Conservation (phyloP, 2,329 filamentous ascomycete genomes). For the Penicillium sp. region DNA sequence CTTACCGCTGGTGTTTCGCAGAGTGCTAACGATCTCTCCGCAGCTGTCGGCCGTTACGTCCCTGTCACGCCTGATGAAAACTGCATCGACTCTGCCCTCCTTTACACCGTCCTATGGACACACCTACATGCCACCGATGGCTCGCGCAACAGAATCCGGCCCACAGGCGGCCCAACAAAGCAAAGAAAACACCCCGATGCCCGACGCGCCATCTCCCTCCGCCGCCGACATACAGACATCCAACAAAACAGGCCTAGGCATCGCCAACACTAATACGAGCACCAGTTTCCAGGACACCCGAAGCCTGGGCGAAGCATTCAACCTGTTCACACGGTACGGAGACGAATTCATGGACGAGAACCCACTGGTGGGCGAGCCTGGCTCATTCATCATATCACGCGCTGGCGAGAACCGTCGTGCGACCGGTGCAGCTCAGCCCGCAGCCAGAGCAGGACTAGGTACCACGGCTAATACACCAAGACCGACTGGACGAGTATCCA, state of each 20-base stretch:
- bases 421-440: conserved; percentile 17
- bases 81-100: conserved; percentile 50
- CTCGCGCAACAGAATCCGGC: conserved; percentile 36
- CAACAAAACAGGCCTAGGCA: conserved; percentile 25
- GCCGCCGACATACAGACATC: conserved; percentile 22
- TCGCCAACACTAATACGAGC: conserved; percentile 20
- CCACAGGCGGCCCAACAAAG: conserved; percentile 41
- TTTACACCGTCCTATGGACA: conserved; percentile 58
- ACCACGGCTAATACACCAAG: conserved; percentile 9
- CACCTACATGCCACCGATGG: conserved; percentile 51
- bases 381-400: conserved; percentile 54
- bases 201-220: conserved; percentile 23
- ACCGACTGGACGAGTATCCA: conserved; percentile 21
- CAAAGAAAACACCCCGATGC: conserved; percentile 47
- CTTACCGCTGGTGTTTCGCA: not conserved
- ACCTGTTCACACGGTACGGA: conserved; percentile 50
- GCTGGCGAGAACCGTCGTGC: conserved; percentile 27
- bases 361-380: conserved; percentile 58
- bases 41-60: conserved; percentile 54
- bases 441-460: conserved; percentile 8
- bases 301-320: conserved; percentile 47
- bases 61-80: conserved; percentile 52
- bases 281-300: conserved; percentile 35
- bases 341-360: conserved; percentile 62
- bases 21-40: conserved; percentile 6